Percentiles rank a stretch among this genome's conserved stretches.
These are phyloP conservation scores for Emergomyces pasteurianus DNA, from an alignment of 2,329 filamentous ascomycete species.

Conservation along the genomic window DNA sequence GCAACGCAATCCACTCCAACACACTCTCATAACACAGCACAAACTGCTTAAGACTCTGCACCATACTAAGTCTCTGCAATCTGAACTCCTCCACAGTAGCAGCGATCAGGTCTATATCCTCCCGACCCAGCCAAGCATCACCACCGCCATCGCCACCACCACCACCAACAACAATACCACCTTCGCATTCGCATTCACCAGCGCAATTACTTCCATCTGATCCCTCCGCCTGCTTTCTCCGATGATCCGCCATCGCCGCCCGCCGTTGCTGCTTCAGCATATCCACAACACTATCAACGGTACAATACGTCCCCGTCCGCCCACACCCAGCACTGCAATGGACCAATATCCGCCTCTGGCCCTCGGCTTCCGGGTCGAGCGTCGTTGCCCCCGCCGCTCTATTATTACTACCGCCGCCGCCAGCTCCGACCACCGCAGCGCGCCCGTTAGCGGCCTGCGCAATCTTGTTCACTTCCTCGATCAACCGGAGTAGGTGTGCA, in stretches of 20 bases:
- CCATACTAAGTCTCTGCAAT: conserved; percentile 83
- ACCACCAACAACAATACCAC: no score
- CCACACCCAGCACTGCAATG: conserved; percentile 96
- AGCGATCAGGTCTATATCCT: conserved; percentile 66
- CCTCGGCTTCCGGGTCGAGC: conserved; percentile 46
- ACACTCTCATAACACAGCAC: conserved; percentile 95
- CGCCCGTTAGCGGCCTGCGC: conserved; percentile 27
- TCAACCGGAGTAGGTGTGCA: conserved; percentile 69
- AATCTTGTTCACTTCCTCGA: conserved; percentile 75
- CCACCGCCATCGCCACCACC: conserved; percentile 14
- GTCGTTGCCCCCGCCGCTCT: conserved; percentile 18
- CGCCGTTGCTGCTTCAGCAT: conserved; percentile 75
- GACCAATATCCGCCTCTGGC: conserved; percentile 64
- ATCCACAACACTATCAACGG: conserved; percentile 88
- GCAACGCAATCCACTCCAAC: conserved; percentile 60
- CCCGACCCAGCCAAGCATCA: conserved; percentile 53
- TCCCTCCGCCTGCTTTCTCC: not conserved
- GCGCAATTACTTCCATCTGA: not conserved
- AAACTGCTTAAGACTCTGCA: conserved; percentile 85
- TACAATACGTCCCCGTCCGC: conserved; percentile 91
- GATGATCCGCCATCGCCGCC: conserved; percentile 6
- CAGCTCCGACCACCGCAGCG: conserved; percentile 31
- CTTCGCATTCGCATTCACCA: not conserved
- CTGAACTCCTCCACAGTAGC: conserved; percentile 86
- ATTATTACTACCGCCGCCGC: not conserved